phyloP scores from a whole-genome alignment of 2,329 filamentous ascomycete species.

The Sclerotinia spermophila region DNA sequence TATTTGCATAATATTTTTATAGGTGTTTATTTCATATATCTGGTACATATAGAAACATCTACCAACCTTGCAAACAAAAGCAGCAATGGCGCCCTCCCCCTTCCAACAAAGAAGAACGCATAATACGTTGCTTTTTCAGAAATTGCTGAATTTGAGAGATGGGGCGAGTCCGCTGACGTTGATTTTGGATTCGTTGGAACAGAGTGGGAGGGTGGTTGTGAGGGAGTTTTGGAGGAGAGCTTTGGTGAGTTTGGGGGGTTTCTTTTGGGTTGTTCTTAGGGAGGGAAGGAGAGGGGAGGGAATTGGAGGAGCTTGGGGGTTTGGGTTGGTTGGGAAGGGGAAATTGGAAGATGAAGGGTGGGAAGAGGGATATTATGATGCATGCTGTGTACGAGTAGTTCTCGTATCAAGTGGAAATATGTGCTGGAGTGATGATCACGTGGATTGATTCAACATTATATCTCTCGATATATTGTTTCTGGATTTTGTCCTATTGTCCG shows the following conservation, averaged over 20 bases:
- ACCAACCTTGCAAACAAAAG: background rate
- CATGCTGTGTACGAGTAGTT: background rate
- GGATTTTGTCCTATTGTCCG: background rate
- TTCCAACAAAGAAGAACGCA: conserved; percentile 73
- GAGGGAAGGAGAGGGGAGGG: background rate
- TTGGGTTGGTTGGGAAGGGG: background rate
- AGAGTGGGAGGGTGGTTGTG: conserved; percentile 67
- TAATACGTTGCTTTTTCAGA: conserved; percentile 78
- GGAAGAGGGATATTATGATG: background rate
- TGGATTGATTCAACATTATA: background rate
- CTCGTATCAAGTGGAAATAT: background rate
- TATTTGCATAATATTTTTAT: too few species aligned
- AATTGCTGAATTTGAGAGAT: conserved; percentile 73
- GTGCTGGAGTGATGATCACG: conserved; percentile 9
- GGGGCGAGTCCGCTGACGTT: conserved; percentile 82
- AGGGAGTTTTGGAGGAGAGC: conserved; percentile 72
- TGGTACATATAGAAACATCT: background rate
- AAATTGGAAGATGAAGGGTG: background rate
- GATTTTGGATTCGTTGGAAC: conserved; percentile 79
- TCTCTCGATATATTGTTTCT: background rate
- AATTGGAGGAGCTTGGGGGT: background rate
- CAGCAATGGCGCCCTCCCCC: conserved; percentile 52
- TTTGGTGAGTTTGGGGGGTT: conserved; percentile 57
- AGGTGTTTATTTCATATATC: too few species aligned
- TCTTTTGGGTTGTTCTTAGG: background rate